phyloP scores from a whole-genome alignment of 108 stramenopile species.

The Seminavis robusta region DNA sequence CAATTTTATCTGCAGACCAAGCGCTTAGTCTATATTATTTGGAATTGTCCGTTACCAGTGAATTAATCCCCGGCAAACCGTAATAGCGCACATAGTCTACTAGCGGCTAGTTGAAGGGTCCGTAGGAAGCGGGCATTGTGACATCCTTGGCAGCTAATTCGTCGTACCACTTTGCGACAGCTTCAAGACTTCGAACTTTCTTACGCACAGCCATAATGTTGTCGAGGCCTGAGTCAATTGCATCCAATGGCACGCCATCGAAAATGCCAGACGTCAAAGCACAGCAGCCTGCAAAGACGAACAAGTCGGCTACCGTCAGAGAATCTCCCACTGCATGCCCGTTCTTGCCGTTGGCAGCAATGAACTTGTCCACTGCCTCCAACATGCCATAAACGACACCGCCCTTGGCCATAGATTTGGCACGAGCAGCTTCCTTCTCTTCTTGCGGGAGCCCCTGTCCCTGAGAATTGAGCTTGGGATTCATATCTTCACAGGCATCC shows the following conservation, averaged over 20 bases:
- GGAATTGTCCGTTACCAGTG: no score
- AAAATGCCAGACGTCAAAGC: constrained; percentile 5
- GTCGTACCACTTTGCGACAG: constrained; percentile 5
- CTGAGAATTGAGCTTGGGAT: neutral
- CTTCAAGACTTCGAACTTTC: neutral
- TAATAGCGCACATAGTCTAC: no score
- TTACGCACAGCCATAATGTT: constrained; percentile 6
- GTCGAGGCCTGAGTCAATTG: constrained; percentile 8
- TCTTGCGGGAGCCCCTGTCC: constrained; percentile 11
- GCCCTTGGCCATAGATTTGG: constrained; percentile 4
- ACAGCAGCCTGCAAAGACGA: neutral
- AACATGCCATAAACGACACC: constrained; percentile 7
- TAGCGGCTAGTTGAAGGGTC: constrained; percentile 11
- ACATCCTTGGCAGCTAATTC: neutral
- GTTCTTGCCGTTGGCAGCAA: neutral
- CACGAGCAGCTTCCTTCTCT: constrained; percentile 12
- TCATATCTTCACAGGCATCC: constrained; percentile 11
- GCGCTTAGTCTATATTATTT: no score
- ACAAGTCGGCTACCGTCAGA: constrained; percentile 19
- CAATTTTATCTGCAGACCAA: no score
- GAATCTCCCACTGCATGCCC: constrained; percentile 10
- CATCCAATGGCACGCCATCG: constrained; percentile 15
- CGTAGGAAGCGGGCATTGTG: constrained; percentile 9
- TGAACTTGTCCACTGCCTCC: constrained; percentile 4
- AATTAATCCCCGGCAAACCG: no score